Conservation (phyloP, 352 stramenopile genomes). For the Pythium folliculosum region DNA sequence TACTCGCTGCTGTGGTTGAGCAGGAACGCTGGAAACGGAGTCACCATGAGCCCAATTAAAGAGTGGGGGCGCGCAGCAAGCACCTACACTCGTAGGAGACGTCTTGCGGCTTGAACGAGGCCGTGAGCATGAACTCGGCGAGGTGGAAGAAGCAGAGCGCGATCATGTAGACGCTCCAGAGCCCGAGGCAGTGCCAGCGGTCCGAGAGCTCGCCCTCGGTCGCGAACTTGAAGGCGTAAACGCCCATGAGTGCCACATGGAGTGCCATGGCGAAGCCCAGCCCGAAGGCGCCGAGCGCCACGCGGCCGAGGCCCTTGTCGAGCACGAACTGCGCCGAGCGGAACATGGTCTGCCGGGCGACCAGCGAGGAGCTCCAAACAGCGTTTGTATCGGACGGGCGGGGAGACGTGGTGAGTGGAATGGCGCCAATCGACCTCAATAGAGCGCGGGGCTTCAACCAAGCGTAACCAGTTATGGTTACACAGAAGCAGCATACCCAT, state of each 20-base stretch:
- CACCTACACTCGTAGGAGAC: constrained; percentile 75
- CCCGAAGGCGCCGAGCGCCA: constrained; percentile 75
- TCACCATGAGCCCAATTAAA: not conserved
- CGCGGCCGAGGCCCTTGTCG: constrained; percentile 70
- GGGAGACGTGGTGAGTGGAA: not conserved
- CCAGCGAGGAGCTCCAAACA: no score
- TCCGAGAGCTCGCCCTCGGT: constrained; percentile 24
- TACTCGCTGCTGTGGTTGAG: constrained; percentile 92
- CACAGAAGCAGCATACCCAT: no score
- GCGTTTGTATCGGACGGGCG: not conserved
- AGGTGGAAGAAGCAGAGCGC: constrained; percentile 85
- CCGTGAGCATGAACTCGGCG: constrained; percentile 83
- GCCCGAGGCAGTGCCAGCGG: constrained; percentile 54
- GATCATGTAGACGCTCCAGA: constrained; percentile 78
- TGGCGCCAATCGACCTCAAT: not conserved
- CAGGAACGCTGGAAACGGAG: constrained; percentile 64
- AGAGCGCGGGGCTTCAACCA: not conserved
- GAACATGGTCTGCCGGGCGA: constrained; percentile 43
- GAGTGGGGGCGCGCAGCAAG: constrained; percentile 17
- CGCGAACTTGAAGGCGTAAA: constrained; percentile 23
- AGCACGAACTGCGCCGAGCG: constrained; percentile 75
- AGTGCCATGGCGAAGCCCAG: constrained; percentile 74
- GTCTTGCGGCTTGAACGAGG: constrained; percentile 71
- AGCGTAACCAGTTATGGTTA: no score
- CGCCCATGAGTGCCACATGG: constrained; percentile 57